These are phyloP conservation scores for Pythium oligandrum DNA, from an alignment of 352 stramenopile genomes.

Conservation along the genomic window DNA sequence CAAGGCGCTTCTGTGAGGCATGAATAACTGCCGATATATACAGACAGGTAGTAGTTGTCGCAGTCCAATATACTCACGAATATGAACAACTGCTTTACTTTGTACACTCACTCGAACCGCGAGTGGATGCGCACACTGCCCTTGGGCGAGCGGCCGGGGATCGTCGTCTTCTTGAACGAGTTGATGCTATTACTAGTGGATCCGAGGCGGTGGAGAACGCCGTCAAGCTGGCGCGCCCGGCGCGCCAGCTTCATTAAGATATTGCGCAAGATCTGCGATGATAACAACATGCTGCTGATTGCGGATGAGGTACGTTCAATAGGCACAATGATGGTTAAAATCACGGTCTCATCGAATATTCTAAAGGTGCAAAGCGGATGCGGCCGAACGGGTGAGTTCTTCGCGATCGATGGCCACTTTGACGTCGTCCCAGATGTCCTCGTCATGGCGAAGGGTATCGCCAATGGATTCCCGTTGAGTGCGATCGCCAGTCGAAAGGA, in stretches of 20 bases:
- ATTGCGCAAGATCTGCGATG: slow-evolving; percentile 86
- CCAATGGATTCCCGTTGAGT: slow-evolving; percentile 88
- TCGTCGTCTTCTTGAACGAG: slow-evolving; percentile 55
- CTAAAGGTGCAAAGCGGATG: slow-evolving; percentile 90
- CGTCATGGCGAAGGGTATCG: slow-evolving; percentile 92
- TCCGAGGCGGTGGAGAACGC: slow-evolving; percentile 93
- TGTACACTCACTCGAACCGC: slow-evolving; percentile 52
- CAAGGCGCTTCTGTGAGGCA: slow-evolving; percentile 56
- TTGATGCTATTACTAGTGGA: slow-evolving; percentile 78
- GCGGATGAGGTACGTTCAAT: slow-evolving; percentile 85
- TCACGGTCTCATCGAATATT: too few species aligned
- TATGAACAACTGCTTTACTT: too few species aligned
- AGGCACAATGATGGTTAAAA: too few species aligned
- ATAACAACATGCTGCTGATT: slow-evolving; percentile 92
- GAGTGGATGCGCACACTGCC: slow-evolving; percentile 56
- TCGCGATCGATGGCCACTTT: slow-evolving; percentile 82
- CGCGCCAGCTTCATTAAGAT: slow-evolving; percentile 91
- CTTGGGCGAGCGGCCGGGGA: slow-evolving; percentile 23
- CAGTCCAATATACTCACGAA: too few species aligned
- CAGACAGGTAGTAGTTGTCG: too few species aligned
- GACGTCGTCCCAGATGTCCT: slow-evolving; percentile 89
- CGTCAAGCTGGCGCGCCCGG: slow-evolving; percentile 89
- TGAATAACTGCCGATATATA: too few species aligned
- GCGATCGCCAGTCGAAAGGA: slow-evolving; percentile 86
- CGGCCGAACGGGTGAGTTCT: slow-evolving; percentile 83